These are phyloP conservation scores for Ulota crispa DNA, from an alignment of 225 moss, liverwort and hornwort genomes.

Conservation along the genomic window DNA sequence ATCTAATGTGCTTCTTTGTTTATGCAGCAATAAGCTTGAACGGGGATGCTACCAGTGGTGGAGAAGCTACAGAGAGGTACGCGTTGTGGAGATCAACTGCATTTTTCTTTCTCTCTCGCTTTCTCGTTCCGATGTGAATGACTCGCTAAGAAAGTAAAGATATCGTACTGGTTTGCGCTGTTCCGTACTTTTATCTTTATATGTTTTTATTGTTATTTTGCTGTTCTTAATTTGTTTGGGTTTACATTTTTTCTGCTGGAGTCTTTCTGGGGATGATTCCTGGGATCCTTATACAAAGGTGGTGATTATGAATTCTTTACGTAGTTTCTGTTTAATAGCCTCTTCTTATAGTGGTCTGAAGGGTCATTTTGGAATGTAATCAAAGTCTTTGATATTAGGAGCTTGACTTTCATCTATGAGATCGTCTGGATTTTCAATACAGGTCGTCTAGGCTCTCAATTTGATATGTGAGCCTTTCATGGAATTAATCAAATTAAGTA, in stretches of 20 bases:
- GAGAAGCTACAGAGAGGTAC: slow-evolving; percentile 42
- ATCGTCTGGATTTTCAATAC: background rate
- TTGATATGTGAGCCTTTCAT: background rate
- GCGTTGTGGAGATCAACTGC: background rate
- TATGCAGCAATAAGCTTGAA: slow-evolving; percentile 43
- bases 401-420: background rate
- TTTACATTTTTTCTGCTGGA: background rate
- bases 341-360: background rate
- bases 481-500: background rate
- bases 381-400: background rate
- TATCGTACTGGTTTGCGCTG: background rate
- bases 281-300: background rate
- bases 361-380: background rate
- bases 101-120: background rate
- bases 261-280: too few relatives aligned
- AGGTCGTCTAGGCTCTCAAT: background rate
- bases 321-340: background rate
- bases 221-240: background rate
- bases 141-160: background rate
- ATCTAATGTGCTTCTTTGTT: background rate
- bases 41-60: slow-evolving; percentile 40
- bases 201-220: too few relatives aligned
- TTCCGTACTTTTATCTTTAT: background rate
- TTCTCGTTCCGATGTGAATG: background rate
- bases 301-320: background rate